phyloP scores from a whole-genome alignment of 139 green algal species.

The Chara braunii region DNA sequence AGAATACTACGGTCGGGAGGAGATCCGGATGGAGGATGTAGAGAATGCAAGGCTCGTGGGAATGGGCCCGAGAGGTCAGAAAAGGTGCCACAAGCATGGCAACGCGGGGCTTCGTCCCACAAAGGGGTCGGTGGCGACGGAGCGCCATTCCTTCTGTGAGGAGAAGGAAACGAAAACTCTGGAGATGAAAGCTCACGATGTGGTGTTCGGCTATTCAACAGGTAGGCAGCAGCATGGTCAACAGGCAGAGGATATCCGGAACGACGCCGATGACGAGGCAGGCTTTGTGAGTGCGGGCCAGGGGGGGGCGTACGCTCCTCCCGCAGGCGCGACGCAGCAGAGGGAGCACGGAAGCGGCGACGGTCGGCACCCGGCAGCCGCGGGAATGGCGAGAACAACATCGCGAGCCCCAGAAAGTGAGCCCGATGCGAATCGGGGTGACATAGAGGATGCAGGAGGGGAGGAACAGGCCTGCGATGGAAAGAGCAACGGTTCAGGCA shows the following conservation, averaged over 20 bases:
- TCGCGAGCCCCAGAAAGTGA: background rate
- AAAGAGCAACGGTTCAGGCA: background rate
- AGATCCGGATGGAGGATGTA: conserved; percentile 5
- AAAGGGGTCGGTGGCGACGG: background rate
- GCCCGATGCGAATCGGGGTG: background rate
- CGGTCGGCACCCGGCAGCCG: background rate
- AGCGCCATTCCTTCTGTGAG: too few relatives aligned
- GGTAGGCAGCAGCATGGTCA: too few relatives aligned
- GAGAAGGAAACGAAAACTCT: background rate
- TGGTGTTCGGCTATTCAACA: too few relatives aligned
- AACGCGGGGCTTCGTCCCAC: background rate
- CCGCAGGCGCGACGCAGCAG: background rate
- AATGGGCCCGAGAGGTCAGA: conserved; percentile 20
- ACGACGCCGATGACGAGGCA: background rate
- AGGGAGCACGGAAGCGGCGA: background rate
- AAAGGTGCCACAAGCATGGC: background rate
- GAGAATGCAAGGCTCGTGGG: conserved; percentile 7
- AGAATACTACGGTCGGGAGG: conserved; percentile 18
- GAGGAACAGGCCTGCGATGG: background rate
- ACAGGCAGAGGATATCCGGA: too few relatives aligned
- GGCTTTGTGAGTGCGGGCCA: background rate
- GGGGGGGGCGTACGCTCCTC: background rate
- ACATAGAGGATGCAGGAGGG: background rate
- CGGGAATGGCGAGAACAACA: background rate
- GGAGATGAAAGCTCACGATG: background rate